A percentile compares a stretch with the other conserved stretches of the same genome.
phyloP scores from a whole-genome alignment of 352 stramenopile genomes.

The Elongisporangium anandrum region DNA sequence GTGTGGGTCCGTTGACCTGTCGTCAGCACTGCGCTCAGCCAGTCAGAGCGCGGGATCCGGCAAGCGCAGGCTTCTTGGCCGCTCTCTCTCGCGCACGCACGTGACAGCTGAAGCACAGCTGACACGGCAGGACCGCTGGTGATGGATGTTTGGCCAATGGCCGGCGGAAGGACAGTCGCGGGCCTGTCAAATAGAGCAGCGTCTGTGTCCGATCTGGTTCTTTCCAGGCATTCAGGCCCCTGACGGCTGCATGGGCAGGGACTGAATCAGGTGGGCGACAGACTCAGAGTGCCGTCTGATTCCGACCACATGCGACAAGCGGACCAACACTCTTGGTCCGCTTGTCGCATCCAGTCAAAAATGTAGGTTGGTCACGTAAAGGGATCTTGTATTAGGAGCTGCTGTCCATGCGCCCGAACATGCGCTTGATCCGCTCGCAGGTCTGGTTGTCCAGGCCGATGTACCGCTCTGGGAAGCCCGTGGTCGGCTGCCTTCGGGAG shows the following conservation, averaged over 20 bases:
- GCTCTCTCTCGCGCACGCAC: background rate
- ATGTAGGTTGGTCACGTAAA: background rate
- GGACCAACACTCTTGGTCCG: no score
- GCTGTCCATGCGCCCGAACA: conserved; percentile 63
- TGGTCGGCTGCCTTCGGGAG: conserved; percentile 37
- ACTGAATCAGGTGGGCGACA: background rate
- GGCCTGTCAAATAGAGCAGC: background rate
- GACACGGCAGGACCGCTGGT: background rate
- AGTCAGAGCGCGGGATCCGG: background rate
- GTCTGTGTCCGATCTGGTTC: background rate
- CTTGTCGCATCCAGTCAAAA: background rate
- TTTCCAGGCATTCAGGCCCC: no score
- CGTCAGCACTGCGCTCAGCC: background rate
- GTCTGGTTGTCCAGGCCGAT: conserved; percentile 77
- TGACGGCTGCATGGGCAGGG: no score
- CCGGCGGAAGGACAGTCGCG: background rate
- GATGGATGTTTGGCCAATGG: background rate
- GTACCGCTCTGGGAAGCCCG: conserved; percentile 63
- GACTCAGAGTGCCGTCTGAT: background rate
- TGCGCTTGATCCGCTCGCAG: conserved; percentile 69
- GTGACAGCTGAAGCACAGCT: background rate
- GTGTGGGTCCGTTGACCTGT: background rate
- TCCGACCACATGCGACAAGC: background rate
- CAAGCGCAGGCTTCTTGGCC: background rate
- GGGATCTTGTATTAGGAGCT: conserved; percentile 1